A percentile compares a stretch with the other conserved stretches of the same genome.
Conservation (phyloP, 2,329 filamentous ascomycete genomes). For the Aspergillus novofumigatus region DNA sequence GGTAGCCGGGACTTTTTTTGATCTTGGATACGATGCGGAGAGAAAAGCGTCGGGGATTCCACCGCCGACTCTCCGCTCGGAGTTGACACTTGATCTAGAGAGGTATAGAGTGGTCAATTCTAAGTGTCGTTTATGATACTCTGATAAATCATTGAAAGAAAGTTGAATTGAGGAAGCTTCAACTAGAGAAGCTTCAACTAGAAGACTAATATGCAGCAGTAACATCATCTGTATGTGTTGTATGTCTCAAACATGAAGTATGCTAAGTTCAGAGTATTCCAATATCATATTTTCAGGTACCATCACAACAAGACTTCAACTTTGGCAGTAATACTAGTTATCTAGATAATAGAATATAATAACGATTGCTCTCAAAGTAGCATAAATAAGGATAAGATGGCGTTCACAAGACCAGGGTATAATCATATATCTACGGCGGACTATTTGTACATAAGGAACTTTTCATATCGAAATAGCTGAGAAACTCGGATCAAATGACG, state of each 20-base stretch:
- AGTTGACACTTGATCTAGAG: neutral
- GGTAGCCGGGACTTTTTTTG: neutral
- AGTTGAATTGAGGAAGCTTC: no score
- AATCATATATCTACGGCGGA: no score
- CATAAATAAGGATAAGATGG: neutral
- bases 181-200: no score
- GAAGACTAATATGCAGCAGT: no score
- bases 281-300: no score
- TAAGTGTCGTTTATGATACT: neutral
- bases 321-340: no score
- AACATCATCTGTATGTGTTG: no score
- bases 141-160: neutral
- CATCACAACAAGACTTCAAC: no score
- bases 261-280: no score
- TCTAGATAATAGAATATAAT: neutral
- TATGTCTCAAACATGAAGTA: no score
- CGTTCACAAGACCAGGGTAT: neutral
- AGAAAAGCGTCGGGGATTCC: constrained; percentile 5
- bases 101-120: neutral
- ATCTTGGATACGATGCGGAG: constrained; percentile 18
- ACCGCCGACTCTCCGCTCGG: constrained; percentile 2
- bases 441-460: no score
- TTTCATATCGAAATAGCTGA: neutral
- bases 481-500: neutral
- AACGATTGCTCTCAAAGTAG: neutral